phyloP scores from a whole-genome alignment of 805 yeast species.

The Candida ortonii region DNA sequence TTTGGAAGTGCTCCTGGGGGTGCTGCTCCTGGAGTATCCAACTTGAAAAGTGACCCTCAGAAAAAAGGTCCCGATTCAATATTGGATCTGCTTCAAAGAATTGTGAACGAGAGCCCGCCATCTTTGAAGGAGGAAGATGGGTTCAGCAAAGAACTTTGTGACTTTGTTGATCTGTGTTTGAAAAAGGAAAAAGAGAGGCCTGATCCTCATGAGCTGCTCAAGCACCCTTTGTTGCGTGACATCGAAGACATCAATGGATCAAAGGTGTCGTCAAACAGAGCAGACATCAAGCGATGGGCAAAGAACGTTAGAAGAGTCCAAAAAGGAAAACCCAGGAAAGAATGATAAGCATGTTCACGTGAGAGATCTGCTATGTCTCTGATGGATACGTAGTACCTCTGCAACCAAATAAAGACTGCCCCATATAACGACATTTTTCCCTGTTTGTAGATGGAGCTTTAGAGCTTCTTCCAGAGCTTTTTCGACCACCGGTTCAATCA shows the following conservation, averaged over 20 bases:
- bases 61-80: constrained; percentile 71
- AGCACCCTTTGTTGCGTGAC: constrained; percentile 32
- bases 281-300: constrained; percentile 35
- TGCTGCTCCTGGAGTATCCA: constrained; percentile 23
- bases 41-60: constrained; percentile 18
- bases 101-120: constrained; percentile 93
- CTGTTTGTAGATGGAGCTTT: constrained; percentile 7
- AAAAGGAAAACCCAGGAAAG: constrained; percentile 32
- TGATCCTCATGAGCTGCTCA: constrained; percentile 67
- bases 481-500: constrained; percentile 23
- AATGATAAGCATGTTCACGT: constrained; percentile 2
- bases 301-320: constrained; percentile 37
- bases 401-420: constrained; percentile 72
- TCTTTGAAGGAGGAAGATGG: constrained; percentile 44
- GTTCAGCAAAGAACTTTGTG: constrained; percentile 52
- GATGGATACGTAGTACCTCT: constrained; percentile 42
- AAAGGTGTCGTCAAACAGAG: constrained; percentile 19
- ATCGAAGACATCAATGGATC: constrained; percentile 34
- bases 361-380: no score
- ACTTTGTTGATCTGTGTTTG: constrained; percentile 72
- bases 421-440: constrained; percentile 48
- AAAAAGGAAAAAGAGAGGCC: constrained; percentile 71
- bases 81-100: constrained; percentile 83
- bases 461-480: constrained; percentile 28
- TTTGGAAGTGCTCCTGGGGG: constrained; percentile 55